Base-by-base conservation (phyloP, 257 asterid species). In the Nicotiana benthamiana region DNA sequence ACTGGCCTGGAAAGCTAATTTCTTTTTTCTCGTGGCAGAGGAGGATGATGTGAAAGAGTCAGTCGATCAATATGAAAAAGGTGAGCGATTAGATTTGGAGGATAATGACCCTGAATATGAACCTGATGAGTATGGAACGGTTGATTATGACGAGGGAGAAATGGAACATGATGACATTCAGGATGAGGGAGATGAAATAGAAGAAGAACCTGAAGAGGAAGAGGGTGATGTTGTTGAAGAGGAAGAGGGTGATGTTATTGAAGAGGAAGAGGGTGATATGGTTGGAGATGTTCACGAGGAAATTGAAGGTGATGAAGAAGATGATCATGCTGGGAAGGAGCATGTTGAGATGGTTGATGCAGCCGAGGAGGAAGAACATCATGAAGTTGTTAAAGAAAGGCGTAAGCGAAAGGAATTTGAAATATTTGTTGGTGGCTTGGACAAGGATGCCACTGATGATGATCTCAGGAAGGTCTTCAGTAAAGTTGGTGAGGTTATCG, bases 331-430 rank as follows among this genome's bases (percentile, higher is more conserved):
- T 28, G 82, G 80, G 76, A 91, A 88, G 90, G 92, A 75, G 86
- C 93, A 84, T 68, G 78, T 85, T 81, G 92, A 86, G 79, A 85
- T 93, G 90, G 87, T 76, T 87, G 91, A 91, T 85, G 89, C 90
- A 83, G 96, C 90, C 0, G 99, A 96, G 83, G 97, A 94, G 77
- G 97, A 90, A 66, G 98, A 95, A 80, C 98, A 93, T 83, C 97
- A 93, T 32, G 92, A 93, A 80, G 83, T 92, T 76, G 83, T 91
- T 84, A 90, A 90, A 75, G 98, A 96, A 88, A 91, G 99, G 81
- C 95, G 97, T 83, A 96, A 96, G 86, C 85, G 99, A 68, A 96
- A 96, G 86, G 99, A 96, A 83, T 93, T 94, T 84, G 99, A 96
- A 87, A 87, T 96, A 76, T 96, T 96, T 87, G 97, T 96, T 54